Conservation (phyloP, 179 eudicot species). For the Silene coronaria region DNA sequence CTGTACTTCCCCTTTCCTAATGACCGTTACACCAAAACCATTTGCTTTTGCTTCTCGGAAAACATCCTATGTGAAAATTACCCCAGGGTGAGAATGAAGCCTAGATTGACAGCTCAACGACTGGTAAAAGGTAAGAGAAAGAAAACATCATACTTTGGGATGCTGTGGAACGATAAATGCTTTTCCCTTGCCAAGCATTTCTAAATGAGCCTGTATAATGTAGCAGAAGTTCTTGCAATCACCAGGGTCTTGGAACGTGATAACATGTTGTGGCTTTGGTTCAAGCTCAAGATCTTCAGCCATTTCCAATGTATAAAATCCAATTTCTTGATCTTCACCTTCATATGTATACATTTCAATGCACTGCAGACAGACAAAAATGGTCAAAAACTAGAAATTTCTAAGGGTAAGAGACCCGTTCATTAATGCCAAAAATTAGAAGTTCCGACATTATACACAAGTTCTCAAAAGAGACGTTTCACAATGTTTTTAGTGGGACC, state of each 20-base stretch:
- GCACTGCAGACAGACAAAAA: slow-evolving; percentile 52
- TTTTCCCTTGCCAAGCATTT: slow-evolving; percentile 81
- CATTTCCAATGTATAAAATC: slow-evolving; percentile 87
- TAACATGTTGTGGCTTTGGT: slow-evolving; percentile 79
- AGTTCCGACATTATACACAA: neutral
- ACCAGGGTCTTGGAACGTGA: slow-evolving; percentile 80
- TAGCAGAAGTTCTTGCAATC: slow-evolving; percentile 82
- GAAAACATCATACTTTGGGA: slow-evolving; percentile 57
- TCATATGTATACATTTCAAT: slow-evolving; percentile 68
- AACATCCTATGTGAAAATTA: slow-evolving; percentile 49
- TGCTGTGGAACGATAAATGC: slow-evolving; percentile 79
- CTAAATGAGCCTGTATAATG: slow-evolving; percentile 74
- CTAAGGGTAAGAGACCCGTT: neutral
- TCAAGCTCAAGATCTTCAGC: slow-evolving; percentile 80
- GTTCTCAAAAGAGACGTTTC: too few species aligned
- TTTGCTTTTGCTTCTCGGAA: slow-evolving; percentile 68
- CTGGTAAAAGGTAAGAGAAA: neutral
- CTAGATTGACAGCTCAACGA: neutral
- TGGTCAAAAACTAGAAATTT: neutral
- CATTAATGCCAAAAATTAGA: neutral
- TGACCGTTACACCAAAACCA: slow-evolving; percentile 78
- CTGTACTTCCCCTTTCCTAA: slow-evolving; percentile 69
- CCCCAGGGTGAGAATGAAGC: neutral
- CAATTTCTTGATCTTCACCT: slow-evolving; percentile 54
- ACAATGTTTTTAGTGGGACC: too few species aligned